Conservation (phyloP, 352 stramenopile genomes). For the Ophiocytium majus region DNA sequence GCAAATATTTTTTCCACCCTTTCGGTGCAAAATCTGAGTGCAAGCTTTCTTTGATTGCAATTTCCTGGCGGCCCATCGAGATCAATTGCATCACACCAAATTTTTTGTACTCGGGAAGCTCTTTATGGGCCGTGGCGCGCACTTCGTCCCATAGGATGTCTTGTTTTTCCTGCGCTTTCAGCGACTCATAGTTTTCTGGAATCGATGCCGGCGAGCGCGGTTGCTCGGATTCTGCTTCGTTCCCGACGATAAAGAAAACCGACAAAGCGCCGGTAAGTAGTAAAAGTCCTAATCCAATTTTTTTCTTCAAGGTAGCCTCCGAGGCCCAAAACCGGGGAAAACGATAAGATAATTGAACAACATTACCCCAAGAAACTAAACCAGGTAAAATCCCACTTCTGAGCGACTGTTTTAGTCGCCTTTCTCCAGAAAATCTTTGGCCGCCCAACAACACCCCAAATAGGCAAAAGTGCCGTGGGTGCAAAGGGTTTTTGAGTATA, state of each 20-base stretch:
- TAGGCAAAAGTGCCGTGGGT: too few relatives aligned
- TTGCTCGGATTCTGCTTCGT: neutral
- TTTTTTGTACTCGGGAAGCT: conserved; percentile 6
- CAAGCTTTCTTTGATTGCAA: neutral
- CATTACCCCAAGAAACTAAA: neutral
- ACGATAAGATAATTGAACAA: neutral
- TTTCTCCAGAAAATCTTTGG: too few relatives aligned
- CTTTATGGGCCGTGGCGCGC: neutral
- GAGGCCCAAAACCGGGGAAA: neutral
- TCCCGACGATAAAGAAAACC: neutral
- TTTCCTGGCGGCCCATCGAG: conserved; percentile 9
- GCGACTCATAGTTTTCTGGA: neutral
- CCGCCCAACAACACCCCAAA: too few relatives aligned
- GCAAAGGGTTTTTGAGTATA: too few relatives aligned
- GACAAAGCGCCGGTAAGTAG: neutral
- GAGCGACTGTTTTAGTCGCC: too few relatives aligned
- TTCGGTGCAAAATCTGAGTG: conserved; percentile 3
- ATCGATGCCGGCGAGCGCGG: neutral
- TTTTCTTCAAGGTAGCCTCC: too few relatives aligned
- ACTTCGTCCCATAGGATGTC: neutral
- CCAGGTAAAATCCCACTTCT: conserved; percentile 5
- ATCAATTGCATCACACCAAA: neutral
- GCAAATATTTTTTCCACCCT: conserved; percentile 2
- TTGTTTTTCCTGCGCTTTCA: neutral
- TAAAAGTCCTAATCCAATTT: neutral